A percentile compares a stretch with the other conserved stretches of the same genome.
These are phyloP conservation scores for Phaffomyces antillensis DNA, from an alignment of 805 yeast species.

Conservation along the genomic window DNA sequence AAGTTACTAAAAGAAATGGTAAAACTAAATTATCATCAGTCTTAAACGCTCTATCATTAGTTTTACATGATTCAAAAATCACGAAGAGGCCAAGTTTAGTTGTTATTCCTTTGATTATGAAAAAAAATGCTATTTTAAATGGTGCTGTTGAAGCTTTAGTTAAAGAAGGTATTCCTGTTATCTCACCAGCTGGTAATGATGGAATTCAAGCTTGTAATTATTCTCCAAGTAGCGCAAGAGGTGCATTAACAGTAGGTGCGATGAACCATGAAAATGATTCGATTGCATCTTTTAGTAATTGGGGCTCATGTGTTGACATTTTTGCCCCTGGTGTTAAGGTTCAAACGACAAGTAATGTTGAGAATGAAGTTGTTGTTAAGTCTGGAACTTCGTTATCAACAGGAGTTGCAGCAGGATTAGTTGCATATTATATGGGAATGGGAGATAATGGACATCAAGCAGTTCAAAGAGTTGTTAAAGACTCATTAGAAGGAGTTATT, in stretches of 20 bases:
- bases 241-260: conserved; percentile 81
- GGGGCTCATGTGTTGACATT: conserved; percentile 47
- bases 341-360: conserved; percentile 31
- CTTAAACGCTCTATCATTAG: conserved; percentile 26
- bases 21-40: conserved; percentile 29
- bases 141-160: conserved; percentile 37
- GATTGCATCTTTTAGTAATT: conserved; percentile 40
- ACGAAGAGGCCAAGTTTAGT: conserved; percentile 32
- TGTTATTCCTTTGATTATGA: conserved; percentile 31
- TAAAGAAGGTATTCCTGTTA: conserved; percentile 36
- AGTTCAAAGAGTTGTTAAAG: conserved; percentile 31
- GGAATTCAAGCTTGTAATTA: conserved; percentile 35
- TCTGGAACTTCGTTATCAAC: conserved; percentile 48
- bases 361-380: conserved; percentile 23
- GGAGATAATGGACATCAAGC: conserved; percentile 32
- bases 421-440: conserved; percentile 36
- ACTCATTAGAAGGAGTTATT: conserved; percentile 43
- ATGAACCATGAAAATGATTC: conserved; percentile 60
- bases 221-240: conserved; percentile 43
- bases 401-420: conserved; percentile 38
- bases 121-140: conserved; percentile 34
- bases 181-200: conserved; percentile 46
- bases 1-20: conserved; percentile 33
- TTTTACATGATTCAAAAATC: conserved; percentile 21
- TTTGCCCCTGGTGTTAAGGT: conserved; percentile 44